These are phyloP conservation scores for Craterostigma plantagineum DNA, from an alignment of 257 asterid genomes.

Conservation along the genomic window DNA sequence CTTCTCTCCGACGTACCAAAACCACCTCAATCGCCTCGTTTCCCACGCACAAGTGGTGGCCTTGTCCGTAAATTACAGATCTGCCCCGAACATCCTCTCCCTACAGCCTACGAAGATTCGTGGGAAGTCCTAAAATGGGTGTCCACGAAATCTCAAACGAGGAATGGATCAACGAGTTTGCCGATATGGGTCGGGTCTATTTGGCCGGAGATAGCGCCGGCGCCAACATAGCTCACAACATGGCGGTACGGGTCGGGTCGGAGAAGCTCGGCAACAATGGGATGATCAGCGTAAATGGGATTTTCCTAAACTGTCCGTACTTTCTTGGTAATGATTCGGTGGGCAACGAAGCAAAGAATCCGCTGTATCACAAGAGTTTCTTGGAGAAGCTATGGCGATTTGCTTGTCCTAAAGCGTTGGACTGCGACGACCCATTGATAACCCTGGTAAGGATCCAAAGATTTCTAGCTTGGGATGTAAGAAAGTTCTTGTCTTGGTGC, in stretches of 20 bases:
- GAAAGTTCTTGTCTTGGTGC: conserved; percentile 25
- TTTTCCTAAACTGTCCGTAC: conserved; percentile 22
- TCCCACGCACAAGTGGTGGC: conserved; percentile 21
- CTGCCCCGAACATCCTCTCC: conserved; percentile 22
- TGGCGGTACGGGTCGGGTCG: conserved; percentile 20
- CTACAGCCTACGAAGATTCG: conserved; percentile 16
- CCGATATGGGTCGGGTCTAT: conserved; percentile 23
- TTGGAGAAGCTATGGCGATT: conserved; percentile 15
- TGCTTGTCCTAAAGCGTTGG: conserved; percentile 10
- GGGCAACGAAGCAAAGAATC: conserved; percentile 11
- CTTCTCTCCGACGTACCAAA: conserved; percentile 17
- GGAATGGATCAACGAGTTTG: conserved; percentile 23
- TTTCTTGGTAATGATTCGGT: conserved; percentile 26
- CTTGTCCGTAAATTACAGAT: conserved; percentile 15
- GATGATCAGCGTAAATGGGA: conserved; percentile 16
- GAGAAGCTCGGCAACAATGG: conserved; percentile 16
- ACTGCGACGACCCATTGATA: conserved; percentile 24
- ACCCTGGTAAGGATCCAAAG: conserved; percentile 24
- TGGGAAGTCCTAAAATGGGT: conserved; percentile 23
- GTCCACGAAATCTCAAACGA: conserved; percentile 12
- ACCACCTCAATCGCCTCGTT: conserved; percentile 17
- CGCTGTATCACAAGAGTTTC: background rate
- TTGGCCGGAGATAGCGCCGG: conserved; percentile 53
- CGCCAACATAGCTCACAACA: conserved; percentile 25
- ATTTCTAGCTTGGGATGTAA: conserved; percentile 18